Conservation (phyloP, 176 grass and related monocot species). For the Aegilops bicornis region DNA sequence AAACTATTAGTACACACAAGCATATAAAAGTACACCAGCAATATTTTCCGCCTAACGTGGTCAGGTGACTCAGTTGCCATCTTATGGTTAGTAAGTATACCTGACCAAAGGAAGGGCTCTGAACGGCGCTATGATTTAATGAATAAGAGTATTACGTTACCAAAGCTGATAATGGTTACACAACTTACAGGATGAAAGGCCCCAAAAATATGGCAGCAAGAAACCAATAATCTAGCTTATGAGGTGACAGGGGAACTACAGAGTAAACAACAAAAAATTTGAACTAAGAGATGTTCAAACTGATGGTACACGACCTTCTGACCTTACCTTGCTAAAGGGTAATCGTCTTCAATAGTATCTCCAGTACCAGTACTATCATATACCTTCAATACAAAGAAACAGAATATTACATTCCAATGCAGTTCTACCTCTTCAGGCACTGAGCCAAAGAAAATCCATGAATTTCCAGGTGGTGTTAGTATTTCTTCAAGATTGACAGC, state of each 20-base stretch:
- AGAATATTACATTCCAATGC: constrained; percentile 28
- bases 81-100: constrained; percentile 1
- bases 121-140: constrained; percentile 7
- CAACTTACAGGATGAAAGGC: constrained; percentile 12
- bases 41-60: constrained; percentile 5
- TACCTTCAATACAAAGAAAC: constrained; percentile 56
- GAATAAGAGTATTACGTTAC: neutral
- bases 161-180: neutral
- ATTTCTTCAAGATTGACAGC: neutral
- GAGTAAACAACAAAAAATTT: constrained; percentile 13
- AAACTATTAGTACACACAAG: neutral
- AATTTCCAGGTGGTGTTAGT: neutral
- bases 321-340: constrained; percentile 67
- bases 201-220: constrained; percentile 15
- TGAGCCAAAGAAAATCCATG: constrained; percentile 24
- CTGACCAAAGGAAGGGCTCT: neutral
- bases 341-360: constrained; percentile 52
- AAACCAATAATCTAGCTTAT: constrained; percentile 9
- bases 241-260: constrained; percentile 20
- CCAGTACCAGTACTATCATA: constrained; percentile 61
- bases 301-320: neutral
- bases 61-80: constrained; percentile 15
- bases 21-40: constrained; percentile 17
- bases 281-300: constrained; percentile 7
- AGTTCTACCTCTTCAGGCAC: constrained; percentile 13